These are phyloP conservation scores for Populus alba DNA, from an alignment of 345 rosid species.

Conservation along the genomic window DNA sequence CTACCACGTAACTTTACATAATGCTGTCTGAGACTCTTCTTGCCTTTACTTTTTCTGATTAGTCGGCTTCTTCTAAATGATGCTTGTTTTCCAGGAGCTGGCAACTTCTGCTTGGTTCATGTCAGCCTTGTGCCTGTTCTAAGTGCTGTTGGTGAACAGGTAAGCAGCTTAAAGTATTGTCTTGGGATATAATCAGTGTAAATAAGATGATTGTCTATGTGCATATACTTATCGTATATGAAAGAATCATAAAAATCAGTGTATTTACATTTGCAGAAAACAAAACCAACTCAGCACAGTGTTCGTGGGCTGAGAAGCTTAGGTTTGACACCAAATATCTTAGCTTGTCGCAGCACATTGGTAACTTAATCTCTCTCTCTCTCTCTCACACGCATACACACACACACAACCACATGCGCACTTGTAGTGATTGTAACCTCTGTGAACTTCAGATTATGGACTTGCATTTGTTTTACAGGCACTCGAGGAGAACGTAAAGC, in stretches of 20 bases:
- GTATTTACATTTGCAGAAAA: conserved; percentile 51
- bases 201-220: background rate
- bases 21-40: background rate
- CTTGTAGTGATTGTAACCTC: background rate
- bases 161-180: conserved; percentile 10
- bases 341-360: conserved; percentile 92
- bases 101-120: conserved; percentile 89
- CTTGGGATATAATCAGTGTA: background rate
- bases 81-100: conserved; percentile 55
- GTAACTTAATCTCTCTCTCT: conserved; percentile 29
- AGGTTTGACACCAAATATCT: conserved; percentile 83
- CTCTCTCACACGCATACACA: background rate
- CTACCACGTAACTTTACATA: background rate
- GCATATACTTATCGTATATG: background rate
- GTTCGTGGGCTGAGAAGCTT: conserved; percentile 80
- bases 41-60: background rate
- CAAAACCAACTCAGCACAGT: conserved; percentile 98
- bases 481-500: conserved; percentile 75
- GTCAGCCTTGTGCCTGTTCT: conserved; percentile 98
- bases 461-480: conserved; percentile 47
- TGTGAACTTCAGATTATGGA: conserved; percentile 2
- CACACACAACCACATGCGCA: background rate
- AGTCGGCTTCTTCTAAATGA: background rate
- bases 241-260: background rate
- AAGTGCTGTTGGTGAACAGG: conserved; percentile 98